Percentiles rank a stretch among this genome's conserved stretches.
Evolutionary conservation across 2,329 filamentous ascomycete species (phyloP).

Genomic region (Ophiostoma perfectum): DNA sequence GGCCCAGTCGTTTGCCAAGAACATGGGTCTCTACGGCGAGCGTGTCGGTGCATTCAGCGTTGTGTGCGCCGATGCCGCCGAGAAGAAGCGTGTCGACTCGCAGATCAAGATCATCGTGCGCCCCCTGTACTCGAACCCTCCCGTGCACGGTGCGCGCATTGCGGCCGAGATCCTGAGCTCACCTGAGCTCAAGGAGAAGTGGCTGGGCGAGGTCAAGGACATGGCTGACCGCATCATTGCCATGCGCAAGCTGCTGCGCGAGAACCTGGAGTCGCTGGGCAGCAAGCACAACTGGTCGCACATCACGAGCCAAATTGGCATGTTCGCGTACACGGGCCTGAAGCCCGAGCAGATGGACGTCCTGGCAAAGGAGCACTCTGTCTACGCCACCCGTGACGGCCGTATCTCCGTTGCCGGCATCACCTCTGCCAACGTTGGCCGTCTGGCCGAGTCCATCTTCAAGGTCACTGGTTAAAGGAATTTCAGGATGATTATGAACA

Average conservation of each 20-base stretch:
- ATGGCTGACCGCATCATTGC: constrained; percentile 99
- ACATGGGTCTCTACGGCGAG: constrained; percentile 99
- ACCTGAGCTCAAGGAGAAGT: constrained; percentile 79
- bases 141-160: constrained; percentile 91
- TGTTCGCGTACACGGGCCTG: constrained; percentile 98
- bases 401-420: constrained; percentile 83
- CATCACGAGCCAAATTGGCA: constrained; percentile 98
- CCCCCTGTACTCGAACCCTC: constrained; percentile 96
- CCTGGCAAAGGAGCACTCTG: constrained; percentile 90
- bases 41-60: constrained; percentile 96
- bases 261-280: constrained; percentile 89
- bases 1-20: constrained; percentile 96
- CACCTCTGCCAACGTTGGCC: constrained; percentile 70
- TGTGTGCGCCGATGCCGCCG: constrained; percentile 67
- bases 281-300: constrained; percentile 98
- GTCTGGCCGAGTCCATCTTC: constrained; percentile 77
- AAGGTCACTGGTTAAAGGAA: constrained; percentile 62
- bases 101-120: constrained; percentile 98
- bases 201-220: constrained; percentile 92
- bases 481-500: neutral
- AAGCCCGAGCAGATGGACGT: constrained; percentile 85
- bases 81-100: constrained; percentile 90
- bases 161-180: constrained; percentile 89
- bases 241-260: constrained; percentile 91
- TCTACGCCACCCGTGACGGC: constrained; percentile 93